Evolutionary conservation across 1,139 yeast species (phyloP).

Genomic region (Geotrichum carabidarum): DNA sequence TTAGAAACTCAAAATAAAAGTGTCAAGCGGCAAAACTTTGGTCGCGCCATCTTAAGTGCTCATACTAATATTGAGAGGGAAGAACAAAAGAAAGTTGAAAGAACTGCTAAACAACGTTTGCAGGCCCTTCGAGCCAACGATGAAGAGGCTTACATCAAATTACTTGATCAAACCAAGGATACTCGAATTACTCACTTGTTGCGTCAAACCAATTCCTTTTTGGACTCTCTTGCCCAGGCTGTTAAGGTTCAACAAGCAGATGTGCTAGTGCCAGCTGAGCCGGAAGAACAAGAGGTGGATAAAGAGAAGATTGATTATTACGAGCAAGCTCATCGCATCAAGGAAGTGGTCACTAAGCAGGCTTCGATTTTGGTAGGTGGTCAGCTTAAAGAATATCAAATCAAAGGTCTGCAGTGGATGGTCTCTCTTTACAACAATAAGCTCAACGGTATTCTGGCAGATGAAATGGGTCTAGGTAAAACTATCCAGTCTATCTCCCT

Average conservation of each 20-base stretch:
- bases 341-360: conserved; percentile 74
- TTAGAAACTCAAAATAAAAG: conserved; percentile 26
- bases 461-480: conserved; percentile 97
- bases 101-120: conserved; percentile 93
- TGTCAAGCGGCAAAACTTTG: conserved; percentile 23
- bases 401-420: conserved; percentile 93
- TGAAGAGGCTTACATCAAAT: conserved; percentile 92
- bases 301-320: conserved; percentile 83
- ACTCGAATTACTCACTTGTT: conserved; percentile 94
- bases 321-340: conserved; percentile 84
- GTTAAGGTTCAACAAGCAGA: conserved; percentile 75
- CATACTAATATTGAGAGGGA: conserved; percentile 59
- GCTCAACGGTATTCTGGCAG: conserved; percentile 90
- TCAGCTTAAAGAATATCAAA: conserved; percentile 78
- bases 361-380: conserved; percentile 78
- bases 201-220: conserved; percentile 82
- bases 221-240: conserved; percentile 87
- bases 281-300: conserved; percentile 42
- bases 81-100: conserved; percentile 79
- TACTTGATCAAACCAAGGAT: conserved; percentile 94
- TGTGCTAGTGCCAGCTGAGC: conserved; percentile 18
- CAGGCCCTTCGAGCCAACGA: conserved; percentile 94
- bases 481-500: conserved; percentile 93
- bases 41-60: conserved; percentile 28
- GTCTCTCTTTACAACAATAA: conserved; percentile 73